A percentile compares a stretch with the other conserved stretches of the same genome.
phyloP scores from a whole-genome alignment of 306 rosid species.

The Dalbergia cultrata region DNA sequence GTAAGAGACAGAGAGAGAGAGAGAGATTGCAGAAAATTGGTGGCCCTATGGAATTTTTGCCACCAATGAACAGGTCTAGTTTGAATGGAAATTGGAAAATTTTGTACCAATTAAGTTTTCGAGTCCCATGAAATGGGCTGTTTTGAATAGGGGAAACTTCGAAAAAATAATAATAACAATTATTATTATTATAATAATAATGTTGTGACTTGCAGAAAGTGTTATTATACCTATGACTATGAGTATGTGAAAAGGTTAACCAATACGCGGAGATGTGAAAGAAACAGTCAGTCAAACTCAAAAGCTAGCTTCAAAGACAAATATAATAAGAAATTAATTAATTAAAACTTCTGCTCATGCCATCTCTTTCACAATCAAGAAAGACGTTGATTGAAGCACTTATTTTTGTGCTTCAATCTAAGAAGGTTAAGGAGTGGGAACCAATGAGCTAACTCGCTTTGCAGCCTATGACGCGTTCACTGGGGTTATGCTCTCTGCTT shows the following conservation, averaged over 20 bases:
- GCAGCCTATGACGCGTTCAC: background rate
- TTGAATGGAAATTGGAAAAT: conserved; percentile 44
- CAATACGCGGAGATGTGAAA: conserved; percentile 46
- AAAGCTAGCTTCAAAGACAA: too few relatives aligned
- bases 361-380: background rate
- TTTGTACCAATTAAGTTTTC: conserved; percentile 8
- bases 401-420: too few relatives aligned
- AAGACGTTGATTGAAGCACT: background rate
- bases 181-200: too few relatives aligned
- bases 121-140: conserved; percentile 38
- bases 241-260: conserved; percentile 49
- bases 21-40: conserved; percentile 41
- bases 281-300: conserved; percentile 37
- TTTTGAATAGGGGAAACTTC: conserved; percentile 47
- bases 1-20: conserved; percentile 31
- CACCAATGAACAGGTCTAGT: conserved; percentile 22
- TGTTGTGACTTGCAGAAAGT: conserved; percentile 36
- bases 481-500: background rate
- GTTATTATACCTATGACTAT: too few relatives aligned
- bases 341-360: background rate
- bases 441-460: background rate
- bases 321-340: too few relatives aligned
- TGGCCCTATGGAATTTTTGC: conserved; percentile 29
- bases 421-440: too few relatives aligned
- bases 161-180: background rate